Conservation (phyloP, 2,329 filamentous ascomycete species). For the Colletotrichum higginsianum region DNA sequence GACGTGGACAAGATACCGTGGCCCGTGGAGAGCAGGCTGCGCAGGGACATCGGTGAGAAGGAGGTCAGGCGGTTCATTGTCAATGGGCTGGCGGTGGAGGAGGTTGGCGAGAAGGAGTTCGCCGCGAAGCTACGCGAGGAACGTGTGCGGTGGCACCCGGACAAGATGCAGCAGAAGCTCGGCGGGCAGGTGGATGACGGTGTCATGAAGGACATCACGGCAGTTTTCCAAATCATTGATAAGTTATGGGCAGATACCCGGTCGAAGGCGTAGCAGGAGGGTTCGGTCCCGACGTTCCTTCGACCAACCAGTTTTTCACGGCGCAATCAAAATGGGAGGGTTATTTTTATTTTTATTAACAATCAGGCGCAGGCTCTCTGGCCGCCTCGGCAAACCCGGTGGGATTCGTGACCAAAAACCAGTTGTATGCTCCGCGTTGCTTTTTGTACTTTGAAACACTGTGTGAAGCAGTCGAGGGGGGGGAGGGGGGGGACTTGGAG, state of each 20-base stretch:
- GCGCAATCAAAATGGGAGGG: conserved; percentile 21
- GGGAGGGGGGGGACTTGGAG: too few species aligned
- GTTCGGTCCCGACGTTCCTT: neutral
- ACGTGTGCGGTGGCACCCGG: conserved; percentile 95
- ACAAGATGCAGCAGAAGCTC: conserved; percentile 95
- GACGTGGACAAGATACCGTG: conserved; percentile 69
- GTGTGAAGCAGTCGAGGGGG: conserved; percentile 10
- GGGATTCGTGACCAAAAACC: neutral
- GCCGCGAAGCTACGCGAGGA: conserved; percentile 80
- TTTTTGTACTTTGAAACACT: conserved; percentile 36
- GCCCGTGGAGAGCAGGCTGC: conserved; percentile 77
- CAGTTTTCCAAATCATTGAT: conserved; percentile 93
- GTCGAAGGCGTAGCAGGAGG: conserved; percentile 42
- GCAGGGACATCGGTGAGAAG: conserved; percentile 69
- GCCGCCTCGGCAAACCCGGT: neutral
- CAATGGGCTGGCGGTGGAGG: conserved; percentile 57
- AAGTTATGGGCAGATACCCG: conserved; percentile 79
- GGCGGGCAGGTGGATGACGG: conserved; percentile 79
- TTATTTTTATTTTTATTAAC: too few species aligned
- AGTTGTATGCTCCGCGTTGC: conserved; percentile 17
- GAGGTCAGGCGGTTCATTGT: conserved; percentile 80
- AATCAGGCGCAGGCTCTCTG: neutral
- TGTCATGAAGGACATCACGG: conserved; percentile 85
- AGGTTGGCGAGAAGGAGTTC: conserved; percentile 62
- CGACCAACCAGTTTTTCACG: conserved; percentile 15